These are phyloP conservation scores for Tremella yokohamensis DNA, from an alignment of 768 basidiomycete genomes.

Conservation along the genomic window DNA sequence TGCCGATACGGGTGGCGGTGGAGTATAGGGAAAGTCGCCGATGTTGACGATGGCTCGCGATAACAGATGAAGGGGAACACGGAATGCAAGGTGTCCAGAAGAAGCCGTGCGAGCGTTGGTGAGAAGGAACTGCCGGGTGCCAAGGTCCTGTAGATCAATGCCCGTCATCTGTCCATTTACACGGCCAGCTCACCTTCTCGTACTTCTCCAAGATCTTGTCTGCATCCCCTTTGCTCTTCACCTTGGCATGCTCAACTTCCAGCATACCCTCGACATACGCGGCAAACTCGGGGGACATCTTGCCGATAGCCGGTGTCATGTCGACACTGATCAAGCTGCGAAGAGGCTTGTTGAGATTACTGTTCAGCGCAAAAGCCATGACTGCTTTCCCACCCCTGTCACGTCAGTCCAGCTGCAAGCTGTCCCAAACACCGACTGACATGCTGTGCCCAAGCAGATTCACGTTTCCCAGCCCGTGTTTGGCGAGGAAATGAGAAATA, in stretches of 20 bases:
- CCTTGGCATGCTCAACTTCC: slow-evolving; percentile 61
- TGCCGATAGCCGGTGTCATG: slow-evolving; percentile 65
- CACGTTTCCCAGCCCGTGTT: slow-evolving; percentile 57
- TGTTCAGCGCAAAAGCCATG: slow-evolving; percentile 49
- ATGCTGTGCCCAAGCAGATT: slow-evolving; percentile 86
- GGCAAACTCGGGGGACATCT: slow-evolving; percentile 64
- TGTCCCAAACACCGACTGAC: slow-evolving; percentile 55
- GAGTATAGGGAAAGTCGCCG: slow-evolving; percentile 72
- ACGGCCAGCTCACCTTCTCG: slow-evolving; percentile 59
- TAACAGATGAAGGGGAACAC: slow-evolving; percentile 69
- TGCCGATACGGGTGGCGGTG: slow-evolving; percentile 40
- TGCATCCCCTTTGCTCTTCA: slow-evolving; percentile 67
- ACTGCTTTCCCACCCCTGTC: slow-evolving; percentile 70
- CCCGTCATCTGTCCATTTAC: neutral
- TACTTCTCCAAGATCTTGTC: slow-evolving; percentile 61
- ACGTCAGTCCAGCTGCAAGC: slow-evolving; percentile 6
- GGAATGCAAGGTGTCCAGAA: slow-evolving; percentile 59
- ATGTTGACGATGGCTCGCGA: slow-evolving; percentile 62
- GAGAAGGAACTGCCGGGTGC: slow-evolving; percentile 74
- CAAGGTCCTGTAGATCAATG: slow-evolving; percentile 59
- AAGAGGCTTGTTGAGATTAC: slow-evolving; percentile 41
- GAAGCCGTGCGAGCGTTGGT: slow-evolving; percentile 66
- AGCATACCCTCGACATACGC: slow-evolving; percentile 70
- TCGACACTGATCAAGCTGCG: slow-evolving; percentile 64
- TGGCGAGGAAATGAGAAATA: slow-evolving; percentile 64